These are phyloP conservation scores for Globisporangium rhizosaccharum DNA, from an alignment of 352 stramenopile species.

Conservation along the genomic window DNA sequence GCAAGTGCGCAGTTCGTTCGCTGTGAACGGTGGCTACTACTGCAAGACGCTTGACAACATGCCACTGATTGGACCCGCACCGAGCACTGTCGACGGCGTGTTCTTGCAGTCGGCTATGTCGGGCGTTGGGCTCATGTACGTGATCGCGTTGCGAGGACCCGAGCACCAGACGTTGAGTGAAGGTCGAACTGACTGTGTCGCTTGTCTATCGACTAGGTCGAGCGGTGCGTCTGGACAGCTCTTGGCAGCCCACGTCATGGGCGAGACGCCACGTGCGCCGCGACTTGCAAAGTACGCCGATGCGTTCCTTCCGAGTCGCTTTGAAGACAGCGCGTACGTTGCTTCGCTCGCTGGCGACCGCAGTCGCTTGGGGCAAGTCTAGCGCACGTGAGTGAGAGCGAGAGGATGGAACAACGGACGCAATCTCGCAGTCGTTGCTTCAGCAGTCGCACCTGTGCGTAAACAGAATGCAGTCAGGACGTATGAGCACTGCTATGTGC, in stretches of 20 bases:
- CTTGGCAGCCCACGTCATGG: conserved; percentile 61
- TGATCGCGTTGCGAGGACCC: neutral
- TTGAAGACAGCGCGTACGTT: conserved; percentile 54
- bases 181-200: neutral
- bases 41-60: conserved; percentile 79
- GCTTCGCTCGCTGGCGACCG: conserved; percentile 43
- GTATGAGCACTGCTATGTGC: no score
- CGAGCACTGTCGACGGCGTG: conserved; percentile 52
- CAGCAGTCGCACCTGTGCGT: no score
- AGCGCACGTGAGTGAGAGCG: neutral
- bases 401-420: no score
- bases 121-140: conserved; percentile 62
- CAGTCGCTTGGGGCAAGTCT: conserved; percentile 55
- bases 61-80: conserved; percentile 58
- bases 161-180: neutral
- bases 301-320: conserved; percentile 56
- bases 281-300: conserved; percentile 43
- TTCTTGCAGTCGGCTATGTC: conserved; percentile 72
- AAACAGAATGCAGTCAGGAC: no score
- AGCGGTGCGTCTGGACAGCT: conserved; percentile 66
- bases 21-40: conserved; percentile 75
- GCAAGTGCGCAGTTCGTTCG: conserved; percentile 55
- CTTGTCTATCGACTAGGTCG: conserved; percentile 24
- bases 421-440: no score
- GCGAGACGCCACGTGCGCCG: conserved; percentile 30